phyloP scores from a whole-genome alignment of 2,329 filamentous ascomycete species.

The Pseudogymnoascus pannorum region DNA sequence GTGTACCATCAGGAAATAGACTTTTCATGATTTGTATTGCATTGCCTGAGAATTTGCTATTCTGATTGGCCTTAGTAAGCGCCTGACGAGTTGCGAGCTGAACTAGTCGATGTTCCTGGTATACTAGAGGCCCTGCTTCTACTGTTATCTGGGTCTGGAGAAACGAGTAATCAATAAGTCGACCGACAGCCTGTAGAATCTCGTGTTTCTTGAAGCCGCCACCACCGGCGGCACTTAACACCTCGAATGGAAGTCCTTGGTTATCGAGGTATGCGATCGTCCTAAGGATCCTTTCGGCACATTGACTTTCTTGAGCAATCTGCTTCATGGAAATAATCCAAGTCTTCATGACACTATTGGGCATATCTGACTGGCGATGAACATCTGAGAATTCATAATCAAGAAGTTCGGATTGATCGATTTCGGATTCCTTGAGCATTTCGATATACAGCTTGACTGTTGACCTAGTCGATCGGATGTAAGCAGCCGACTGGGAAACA shows the following conservation, averaged over 20 bases:
- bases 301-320: constrained; percentile 25
- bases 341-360: constrained; percentile 31
- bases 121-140: constrained; percentile 10
- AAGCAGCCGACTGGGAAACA: constrained; percentile 29
- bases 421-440: constrained; percentile 19
- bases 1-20: constrained; percentile 18
- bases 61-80: constrained; percentile 13
- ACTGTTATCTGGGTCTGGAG: constrained; percentile 16
- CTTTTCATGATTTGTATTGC: constrained; percentile 21
- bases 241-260: constrained; percentile 26
- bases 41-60: constrained; percentile 19
- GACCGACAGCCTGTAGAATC: constrained; percentile 20
- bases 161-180: constrained; percentile 32
- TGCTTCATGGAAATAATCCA: constrained; percentile 30
- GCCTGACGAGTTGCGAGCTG: constrained; percentile 14
- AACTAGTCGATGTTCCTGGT: constrained; percentile 16
- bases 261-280: constrained; percentile 30
- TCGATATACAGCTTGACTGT: constrained; percentile 23
- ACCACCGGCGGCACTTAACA: constrained; percentile 21
- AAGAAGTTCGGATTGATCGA: constrained; percentile 17
- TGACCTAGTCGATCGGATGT: constrained; percentile 26
- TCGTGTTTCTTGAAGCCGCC: constrained; percentile 12
- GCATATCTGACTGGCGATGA: constrained; percentile 23
- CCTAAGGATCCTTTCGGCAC: constrained; percentile 27
- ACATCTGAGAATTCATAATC: constrained; percentile 23